phyloP scores from a whole-genome alignment of 2,329 filamentous ascomycete genomes.

The Didymella arachidicola region DNA sequence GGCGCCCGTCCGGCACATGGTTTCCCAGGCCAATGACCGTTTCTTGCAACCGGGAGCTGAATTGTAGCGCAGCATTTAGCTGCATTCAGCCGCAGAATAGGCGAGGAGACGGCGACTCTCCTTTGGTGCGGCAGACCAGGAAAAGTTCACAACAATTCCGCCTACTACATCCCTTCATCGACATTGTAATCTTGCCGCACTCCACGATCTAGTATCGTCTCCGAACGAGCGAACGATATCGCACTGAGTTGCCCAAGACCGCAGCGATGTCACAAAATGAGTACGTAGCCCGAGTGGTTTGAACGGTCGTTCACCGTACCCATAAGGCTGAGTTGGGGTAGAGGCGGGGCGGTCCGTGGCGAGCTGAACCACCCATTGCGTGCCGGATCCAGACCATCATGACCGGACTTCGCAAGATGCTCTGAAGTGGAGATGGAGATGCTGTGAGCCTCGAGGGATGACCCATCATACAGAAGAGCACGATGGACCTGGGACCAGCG shows the following conservation, averaged over 20 bases:
- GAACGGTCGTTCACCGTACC: neutral
- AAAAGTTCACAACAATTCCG: neutral
- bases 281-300: neutral
- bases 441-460: neutral
- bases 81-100: neutral
- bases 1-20: neutral
- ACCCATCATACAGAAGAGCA: neutral
- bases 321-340: neutral
- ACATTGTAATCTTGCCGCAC: neutral
- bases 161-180: too few species aligned
- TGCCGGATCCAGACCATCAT: neutral
- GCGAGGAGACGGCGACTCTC: neutral
- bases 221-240: neutral
- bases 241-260: neutral
- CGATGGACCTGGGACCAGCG: neutral
- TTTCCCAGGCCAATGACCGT: neutral
- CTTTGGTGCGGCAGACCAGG: neutral
- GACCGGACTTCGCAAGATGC: neutral
- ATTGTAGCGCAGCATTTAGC: neutral
- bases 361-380: neutral
- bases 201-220: neutral
- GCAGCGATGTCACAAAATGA: neutral
- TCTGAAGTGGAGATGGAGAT: neutral
- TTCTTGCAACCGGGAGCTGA: neutral
- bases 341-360: neutral